These are phyloP conservation scores for Carallia pectinifolia DNA, from an alignment of 345 rosid species.

Conservation along the genomic window DNA sequence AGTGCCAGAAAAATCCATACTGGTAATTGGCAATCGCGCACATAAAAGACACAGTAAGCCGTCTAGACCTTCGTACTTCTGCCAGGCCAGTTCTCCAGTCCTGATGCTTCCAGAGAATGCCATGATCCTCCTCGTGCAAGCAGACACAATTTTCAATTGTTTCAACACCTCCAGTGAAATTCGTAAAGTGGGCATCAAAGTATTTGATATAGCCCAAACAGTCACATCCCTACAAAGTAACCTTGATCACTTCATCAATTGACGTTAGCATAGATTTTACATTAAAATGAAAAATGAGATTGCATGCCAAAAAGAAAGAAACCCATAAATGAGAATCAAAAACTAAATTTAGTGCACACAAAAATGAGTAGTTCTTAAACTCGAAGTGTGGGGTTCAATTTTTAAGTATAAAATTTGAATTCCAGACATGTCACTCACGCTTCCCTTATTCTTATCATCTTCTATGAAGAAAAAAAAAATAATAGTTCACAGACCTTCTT, in stretches of 20 bases:
- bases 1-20: slow-evolving; percentile 92
- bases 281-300: too few species aligned
- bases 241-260: neutral
- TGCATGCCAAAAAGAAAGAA: too few species aligned
- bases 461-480: too few species aligned
- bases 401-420: too few species aligned
- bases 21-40: slow-evolving; percentile 91
- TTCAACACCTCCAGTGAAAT: slow-evolving; percentile 90
- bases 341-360: neutral
- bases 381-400: too few species aligned
- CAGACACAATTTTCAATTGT: slow-evolving; percentile 89
- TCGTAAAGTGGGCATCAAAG: slow-evolving; percentile 86
- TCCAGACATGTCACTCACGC: too few species aligned
- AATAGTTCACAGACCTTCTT: slow-evolving; percentile 51
- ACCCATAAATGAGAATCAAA: neutral
- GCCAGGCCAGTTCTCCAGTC: slow-evolving; percentile 98
- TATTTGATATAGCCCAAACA: slow-evolving; percentile 85
- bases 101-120: slow-evolving; percentile 92
- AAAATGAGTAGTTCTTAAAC: neutral
- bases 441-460: too few species aligned
- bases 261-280: too few species aligned
- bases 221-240: slow-evolving; percentile 67
- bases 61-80: slow-evolving; percentile 88
- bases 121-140: slow-evolving; percentile 93
- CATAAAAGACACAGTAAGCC: slow-evolving; percentile 74